Percentiles rank a stretch among this genome's conserved stretches.
phyloP scores from a whole-genome alignment of 1,284 basidiomycete genomes.

The Naganishia sp. region DNA sequence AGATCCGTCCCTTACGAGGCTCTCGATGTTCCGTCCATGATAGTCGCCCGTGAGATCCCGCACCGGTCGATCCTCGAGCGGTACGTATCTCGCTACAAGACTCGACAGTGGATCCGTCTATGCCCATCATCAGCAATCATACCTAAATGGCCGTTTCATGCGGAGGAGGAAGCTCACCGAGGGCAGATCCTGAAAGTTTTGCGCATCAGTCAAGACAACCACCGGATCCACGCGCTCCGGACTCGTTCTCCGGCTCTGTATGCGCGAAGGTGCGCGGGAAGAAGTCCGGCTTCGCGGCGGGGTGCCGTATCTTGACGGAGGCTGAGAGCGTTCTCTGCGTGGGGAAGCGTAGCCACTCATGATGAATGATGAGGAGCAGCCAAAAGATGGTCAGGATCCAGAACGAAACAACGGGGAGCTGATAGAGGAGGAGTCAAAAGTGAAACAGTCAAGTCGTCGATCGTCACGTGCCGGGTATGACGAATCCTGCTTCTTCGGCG shows the following conservation, averaged over 20 bases:
- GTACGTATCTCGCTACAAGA: constrained; percentile 12
- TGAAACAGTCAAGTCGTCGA: background rate
- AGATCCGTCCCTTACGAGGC: constrained; percentile 12
- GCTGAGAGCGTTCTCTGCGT: background rate
- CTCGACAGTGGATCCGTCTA: constrained; percentile 20
- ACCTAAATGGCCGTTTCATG: background rate
- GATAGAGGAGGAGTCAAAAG: background rate
- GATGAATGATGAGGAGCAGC: background rate
- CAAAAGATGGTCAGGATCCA: background rate
- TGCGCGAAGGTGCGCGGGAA: constrained; percentile 14
- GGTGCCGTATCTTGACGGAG: background rate
- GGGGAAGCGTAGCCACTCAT: constrained; percentile 20
- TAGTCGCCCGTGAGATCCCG: constrained; percentile 2
- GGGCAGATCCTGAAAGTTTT: constrained; percentile 18
- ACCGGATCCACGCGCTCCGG: constrained; percentile 1
- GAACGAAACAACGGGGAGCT: no score
- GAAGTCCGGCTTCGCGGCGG: constrained; percentile 15
- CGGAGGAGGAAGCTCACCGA: constrained; percentile 1
- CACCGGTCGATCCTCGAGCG: background rate
- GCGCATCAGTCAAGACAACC: constrained; percentile 1
- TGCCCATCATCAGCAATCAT: background rate
- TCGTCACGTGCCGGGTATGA: background rate
- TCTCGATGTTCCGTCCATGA: constrained; percentile 5
- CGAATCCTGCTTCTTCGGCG: background rate
- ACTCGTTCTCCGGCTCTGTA: constrained; percentile 2